phyloP scores from a whole-genome alignment of 2,329 filamentous ascomycete genomes.

The Pseudovirgaria hyperparasitica region DNA sequence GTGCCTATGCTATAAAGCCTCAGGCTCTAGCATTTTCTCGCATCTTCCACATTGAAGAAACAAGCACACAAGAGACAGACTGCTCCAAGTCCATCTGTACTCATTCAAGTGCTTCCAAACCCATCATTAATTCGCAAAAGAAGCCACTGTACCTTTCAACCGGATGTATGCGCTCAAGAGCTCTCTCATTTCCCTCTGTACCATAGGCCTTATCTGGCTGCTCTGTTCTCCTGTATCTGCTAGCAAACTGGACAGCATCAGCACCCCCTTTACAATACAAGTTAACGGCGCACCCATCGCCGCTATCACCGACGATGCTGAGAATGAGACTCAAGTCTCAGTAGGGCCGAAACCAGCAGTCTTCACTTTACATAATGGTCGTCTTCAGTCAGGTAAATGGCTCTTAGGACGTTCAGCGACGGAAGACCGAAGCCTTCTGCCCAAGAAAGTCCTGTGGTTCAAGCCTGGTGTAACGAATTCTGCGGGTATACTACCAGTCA shows the following conservation, averaged over 20 bases:
- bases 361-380: conserved; percentile 12
- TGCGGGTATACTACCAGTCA: conserved; percentile 8
- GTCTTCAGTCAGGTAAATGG: conserved; percentile 11
- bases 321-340: conserved; percentile 9
- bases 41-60: too few species aligned
- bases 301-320: conserved; percentile 4
- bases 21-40: too few species aligned
- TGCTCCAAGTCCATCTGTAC: too few species aligned
- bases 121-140: too few species aligned
- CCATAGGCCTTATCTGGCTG: not conserved
- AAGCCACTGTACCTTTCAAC: too few species aligned
- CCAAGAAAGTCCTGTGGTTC: conserved; percentile 15
- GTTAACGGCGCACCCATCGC: conserved; percentile 13
- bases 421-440: conserved; percentile 13
- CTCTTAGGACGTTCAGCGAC: conserved; percentile 10
- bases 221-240: not conserved
- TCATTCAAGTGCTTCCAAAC: too few species aligned
- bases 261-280: conserved; percentile 13
- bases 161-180: conserved; percentile 7
- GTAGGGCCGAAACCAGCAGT: conserved; percentile 11
- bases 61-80: too few species aligned
- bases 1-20: too few species aligned
- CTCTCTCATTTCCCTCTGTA: conserved; percentile 1
- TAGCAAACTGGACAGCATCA: conserved; percentile 12
- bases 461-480: conserved; percentile 6